Base-by-base conservation (phyloP, 164 flowering plant genomes). In the Platanus orientalis region DNA sequence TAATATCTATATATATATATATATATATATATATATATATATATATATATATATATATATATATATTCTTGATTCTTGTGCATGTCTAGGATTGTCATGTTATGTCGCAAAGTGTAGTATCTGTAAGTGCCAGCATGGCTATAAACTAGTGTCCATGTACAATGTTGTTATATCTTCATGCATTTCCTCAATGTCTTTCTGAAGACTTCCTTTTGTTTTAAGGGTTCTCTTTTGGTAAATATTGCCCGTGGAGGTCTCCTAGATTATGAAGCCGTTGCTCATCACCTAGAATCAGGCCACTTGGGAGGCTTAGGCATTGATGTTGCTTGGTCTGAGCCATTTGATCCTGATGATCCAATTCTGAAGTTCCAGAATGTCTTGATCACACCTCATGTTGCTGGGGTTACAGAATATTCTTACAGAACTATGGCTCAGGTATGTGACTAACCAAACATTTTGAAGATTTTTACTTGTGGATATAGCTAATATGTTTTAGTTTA, bases 241-340 rank as follows among this genome's bases (percentile, higher is more conserved):
- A 71, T 93, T 77, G 92, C 98, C 55, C 84, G 97, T 39, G 98
- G 98, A 25, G 88, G 94, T 61, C 78, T 93, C 40, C 62, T 89
- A 61, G 90, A 90, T 71, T 85, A 93, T 66, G 77, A 84, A 47
- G 83, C 90, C n/a, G 87, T 86, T 63, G 29, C 36, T 28, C 36
- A 64, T 63, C 34, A 74, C 76, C 96, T 93, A 52, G 63, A 82
- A 50, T 76, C 87, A 2, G 97, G 98, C 7, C 96, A 90, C 67
- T 73, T 90, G 71, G 97, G 98, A 40, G 98, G 97, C 54, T 73
- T 90, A 63, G 97, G 86, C 57, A 84, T 79, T 57, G 98, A 93
- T 71, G 98, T 93, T 63, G 87, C 98, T 51, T 90, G 98, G 97
- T 79, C 79, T n/a, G 98, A 93, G 72, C 98, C 98, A 50, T 85